Conservation (phyloP, 495 filamentous ascomycete genomes). For the Neurospora sp. region DNA sequence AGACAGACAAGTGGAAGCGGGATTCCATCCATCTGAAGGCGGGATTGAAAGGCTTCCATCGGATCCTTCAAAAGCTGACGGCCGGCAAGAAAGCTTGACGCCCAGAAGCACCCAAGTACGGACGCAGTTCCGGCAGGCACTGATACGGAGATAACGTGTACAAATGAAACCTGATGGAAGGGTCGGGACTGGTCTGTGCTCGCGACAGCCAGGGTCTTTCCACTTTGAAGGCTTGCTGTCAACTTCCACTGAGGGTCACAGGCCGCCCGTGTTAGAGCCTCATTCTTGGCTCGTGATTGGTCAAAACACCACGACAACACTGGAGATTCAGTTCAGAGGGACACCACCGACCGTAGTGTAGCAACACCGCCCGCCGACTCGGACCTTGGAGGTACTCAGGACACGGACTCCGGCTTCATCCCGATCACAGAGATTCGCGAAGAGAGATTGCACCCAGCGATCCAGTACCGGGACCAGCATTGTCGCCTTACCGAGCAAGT, state of each 20-base stretch:
- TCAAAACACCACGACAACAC: background rate
- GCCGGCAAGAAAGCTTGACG: background rate
- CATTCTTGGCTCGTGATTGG: background rate
- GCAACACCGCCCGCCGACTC: background rate
- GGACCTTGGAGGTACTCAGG: background rate
- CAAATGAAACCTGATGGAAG: background rate
- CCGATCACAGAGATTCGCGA: background rate
- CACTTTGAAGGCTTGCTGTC: constrained; percentile 3
- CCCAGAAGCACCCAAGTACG: background rate
- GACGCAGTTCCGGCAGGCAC: background rate
- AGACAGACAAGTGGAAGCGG: background rate
- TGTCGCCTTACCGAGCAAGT: background rate
- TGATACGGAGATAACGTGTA: background rate
- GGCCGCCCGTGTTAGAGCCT: background rate
- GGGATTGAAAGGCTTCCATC: background rate
- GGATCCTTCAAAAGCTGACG: background rate
- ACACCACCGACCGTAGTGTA: background rate
- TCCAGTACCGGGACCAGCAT: background rate
- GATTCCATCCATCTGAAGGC: background rate
- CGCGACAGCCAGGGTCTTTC: background rate
- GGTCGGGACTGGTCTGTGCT: background rate
- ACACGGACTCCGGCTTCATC: background rate
- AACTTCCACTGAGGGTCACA: background rate
- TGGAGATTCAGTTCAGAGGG: background rate
- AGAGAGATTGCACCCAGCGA: background rate